Base-by-base conservation (phyloP, 2,329 filamentous ascomycete genomes). In the Cladosporium halotolerans region DNA sequence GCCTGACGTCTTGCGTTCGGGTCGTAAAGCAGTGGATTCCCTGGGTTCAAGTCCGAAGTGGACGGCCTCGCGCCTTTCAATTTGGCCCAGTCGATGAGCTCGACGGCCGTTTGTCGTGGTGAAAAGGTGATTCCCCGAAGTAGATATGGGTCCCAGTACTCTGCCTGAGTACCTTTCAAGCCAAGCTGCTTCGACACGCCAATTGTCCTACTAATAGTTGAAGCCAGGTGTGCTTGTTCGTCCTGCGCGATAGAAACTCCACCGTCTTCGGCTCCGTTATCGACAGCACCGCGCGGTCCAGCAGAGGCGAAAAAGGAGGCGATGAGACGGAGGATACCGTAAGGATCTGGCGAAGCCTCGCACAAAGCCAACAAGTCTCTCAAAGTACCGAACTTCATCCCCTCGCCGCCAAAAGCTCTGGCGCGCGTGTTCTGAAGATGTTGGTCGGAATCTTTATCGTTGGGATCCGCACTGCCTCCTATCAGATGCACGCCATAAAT, bases 91-190 rank as follows among this genome's bases (percentile, higher is more conserved):
- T 53, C 51, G 13, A 53, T 53, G 44, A 47, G 51, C 45, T 53
- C 51, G 8, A 34, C 32, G 11, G 42, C 36, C 9, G 51, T 34
- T 5, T 38, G 23, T 9, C 34, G 23, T 9, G 51, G 51, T 14
- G 51, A 41, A 9, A 95, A 74, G 52, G 84, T 81, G 61, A 95
- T 75, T 58, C 83, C 83, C 46, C 93, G 84, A 44, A 99, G 79
- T 8, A 99, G 76, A 62, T 97, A 97, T 64, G 96, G 89, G 68
- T 99, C 93, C 93, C 93, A 99, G 66, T 96, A 99, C 61, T 93
- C 87, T 5, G 89, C 90, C 49, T 83, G 79, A 40, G 92, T 71
- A 53, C 85, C 73, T 4, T 79, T 74, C 28, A 90, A 73, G 0
- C 90, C 90, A 23, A 96, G 72, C 55, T 87, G 84, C 56, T 81